Evolutionary conservation across 768 basidiomycete species (phyloP), one percentile per base, ranked within the genome.

Genomic region (Lactarius tabidus): DNA sequence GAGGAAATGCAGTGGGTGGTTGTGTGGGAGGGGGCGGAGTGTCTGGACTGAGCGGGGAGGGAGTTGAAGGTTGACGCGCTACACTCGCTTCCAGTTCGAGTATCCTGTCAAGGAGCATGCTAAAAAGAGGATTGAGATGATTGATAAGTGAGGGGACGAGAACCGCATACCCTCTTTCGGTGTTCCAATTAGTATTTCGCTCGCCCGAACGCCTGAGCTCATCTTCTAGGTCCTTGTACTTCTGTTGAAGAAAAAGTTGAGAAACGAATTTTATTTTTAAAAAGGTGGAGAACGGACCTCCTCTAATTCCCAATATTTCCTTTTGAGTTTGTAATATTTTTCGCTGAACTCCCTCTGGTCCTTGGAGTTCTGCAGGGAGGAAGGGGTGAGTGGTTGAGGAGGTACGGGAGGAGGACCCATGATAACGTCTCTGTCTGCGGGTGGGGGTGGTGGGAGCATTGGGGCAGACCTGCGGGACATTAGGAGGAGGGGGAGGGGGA

Each of bases 251-350:
- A 60, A 54, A 26, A 48, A 14, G 9, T 29, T 55, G 29, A 51
- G 58, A 39, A 63, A 36, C 29, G 53, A 20, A 9, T n/a, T 38
- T 14, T 51, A 6, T 14, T 26, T 26, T 15, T 0, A 6, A 51
- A 45, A 39, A 31, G 18, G 26, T n/a, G 5, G 28, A 33, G 45
- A n/a, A 17, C 54, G 1, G 60, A 90, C 89, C 83, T 90, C 85
- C 70, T 89, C 86, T 48, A 89, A 81, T 60, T 88, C 86, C 68
- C 82, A 81, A 73, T 83, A 87, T 45, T 84, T 83, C 51, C 85
- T 76, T 72, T 91, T 91, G 59, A 89, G 78, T 68, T 80, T 83
- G 65, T 76, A 78, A 74, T 88, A 87, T 75, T 88, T 89, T 76
- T 88, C 87, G 55, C 71, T 70, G 67, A 81, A 72, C 57, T 86